Evolutionary conservation across 106 monocot genomes (phyloP).

Genomic region (Dioscorea dumetorum): DNA sequence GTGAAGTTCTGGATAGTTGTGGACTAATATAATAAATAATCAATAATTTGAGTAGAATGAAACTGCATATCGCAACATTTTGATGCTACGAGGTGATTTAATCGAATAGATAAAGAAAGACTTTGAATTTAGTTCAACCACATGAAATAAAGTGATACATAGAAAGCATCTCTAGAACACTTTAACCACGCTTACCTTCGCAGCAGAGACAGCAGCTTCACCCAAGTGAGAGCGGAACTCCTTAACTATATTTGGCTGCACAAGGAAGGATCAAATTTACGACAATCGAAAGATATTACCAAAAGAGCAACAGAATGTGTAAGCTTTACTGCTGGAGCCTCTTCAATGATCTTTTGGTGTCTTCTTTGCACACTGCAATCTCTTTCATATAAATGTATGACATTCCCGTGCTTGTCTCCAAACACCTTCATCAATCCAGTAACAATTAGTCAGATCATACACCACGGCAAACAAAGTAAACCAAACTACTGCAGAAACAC

Average conservation of each 20-base stretch:
- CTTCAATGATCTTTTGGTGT: constrained; percentile 99
- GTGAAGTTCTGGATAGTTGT: no score
- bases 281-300: no score
- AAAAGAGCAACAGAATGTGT: constrained; percentile 11
- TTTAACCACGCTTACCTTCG: constrained; percentile 51
- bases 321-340: constrained; percentile 91
- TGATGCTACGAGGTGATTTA: no score
- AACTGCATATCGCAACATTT: no score
- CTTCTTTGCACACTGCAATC: constrained; percentile 98
- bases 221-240: constrained; percentile 88
- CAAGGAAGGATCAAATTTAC: not conserved
- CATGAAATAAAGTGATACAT: no score
- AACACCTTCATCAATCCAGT: constrained; percentile 57
- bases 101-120: no score
- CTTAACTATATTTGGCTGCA: constrained; percentile 82
- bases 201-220: constrained; percentile 95
- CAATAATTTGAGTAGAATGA: no score
- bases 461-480: not conserved
- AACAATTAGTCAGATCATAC: constrained; percentile 2
- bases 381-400: constrained; percentile 90
- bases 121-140: no score
- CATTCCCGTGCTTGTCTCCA: constrained; percentile 95
- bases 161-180: no score
- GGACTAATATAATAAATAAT: no score
- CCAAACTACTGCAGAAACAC: not conserved